phyloP scores from a whole-genome alignment of 2,329 filamentous ascomycete species.

The Botrytis fabae region DNA sequence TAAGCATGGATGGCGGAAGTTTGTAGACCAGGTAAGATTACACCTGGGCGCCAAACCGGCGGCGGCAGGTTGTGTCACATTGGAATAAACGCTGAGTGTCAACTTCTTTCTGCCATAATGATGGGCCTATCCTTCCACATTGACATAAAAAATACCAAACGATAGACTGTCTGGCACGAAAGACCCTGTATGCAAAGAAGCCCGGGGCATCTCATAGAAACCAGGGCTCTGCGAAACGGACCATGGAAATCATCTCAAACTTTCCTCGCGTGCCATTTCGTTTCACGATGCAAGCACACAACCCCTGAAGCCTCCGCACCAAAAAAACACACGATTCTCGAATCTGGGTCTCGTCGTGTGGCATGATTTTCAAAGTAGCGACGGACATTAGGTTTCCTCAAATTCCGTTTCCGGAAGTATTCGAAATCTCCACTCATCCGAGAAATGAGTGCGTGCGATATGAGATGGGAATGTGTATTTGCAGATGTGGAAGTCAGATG shows the following conservation, averaged over 20 bases:
- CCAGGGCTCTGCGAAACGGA: background rate
- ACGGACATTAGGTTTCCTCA: background rate
- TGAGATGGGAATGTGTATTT: background rate
- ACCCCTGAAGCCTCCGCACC: background rate
- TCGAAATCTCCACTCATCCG: background rate
- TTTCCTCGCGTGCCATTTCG: background rate
- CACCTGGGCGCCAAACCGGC: background rate
- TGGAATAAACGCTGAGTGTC: background rate
- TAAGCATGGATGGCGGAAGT: background rate
- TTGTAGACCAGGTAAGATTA: background rate
- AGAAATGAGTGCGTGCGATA: background rate
- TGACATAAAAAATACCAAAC: background rate
- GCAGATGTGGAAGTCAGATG: background rate
- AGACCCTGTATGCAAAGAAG: background rate
- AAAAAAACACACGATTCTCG: no score
- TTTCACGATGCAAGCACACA: background rate
- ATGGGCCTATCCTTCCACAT: background rate
- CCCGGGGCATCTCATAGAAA: background rate
- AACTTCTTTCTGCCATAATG: background rate
- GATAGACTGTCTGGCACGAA: background rate
- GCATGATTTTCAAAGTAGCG: background rate
- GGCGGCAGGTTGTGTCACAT: constrained; percentile 10
- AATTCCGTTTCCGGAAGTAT: background rate
- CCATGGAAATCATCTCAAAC: background rate
- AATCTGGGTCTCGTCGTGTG: background rate